phyloP scores from a whole-genome alignment of 2,329 filamentous ascomycete species.

The Dactylellina parvicollis region DNA sequence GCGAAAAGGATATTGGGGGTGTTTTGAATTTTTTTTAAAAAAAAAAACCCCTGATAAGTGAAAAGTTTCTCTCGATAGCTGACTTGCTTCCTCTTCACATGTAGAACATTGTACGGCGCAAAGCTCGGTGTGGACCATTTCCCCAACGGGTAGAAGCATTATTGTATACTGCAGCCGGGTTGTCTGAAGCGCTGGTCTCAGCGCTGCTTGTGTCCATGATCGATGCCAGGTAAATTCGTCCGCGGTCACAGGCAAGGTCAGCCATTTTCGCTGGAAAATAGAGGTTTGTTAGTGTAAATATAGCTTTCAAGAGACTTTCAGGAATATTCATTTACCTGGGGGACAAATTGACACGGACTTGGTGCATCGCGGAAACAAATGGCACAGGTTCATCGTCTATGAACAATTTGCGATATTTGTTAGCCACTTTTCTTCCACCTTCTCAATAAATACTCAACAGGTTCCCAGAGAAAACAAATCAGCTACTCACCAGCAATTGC shows the following conservation, averaged over 20 bases:
- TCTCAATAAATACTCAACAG: conserved; percentile 18
- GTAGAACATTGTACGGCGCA: conserved; percentile 31
- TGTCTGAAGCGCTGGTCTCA: not conserved
- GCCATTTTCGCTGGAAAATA: conserved; percentile 32
- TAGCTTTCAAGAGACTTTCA: not conserved
- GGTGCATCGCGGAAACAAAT: conserved; percentile 85
- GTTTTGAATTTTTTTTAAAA: too few species aligned
- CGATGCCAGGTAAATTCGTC: conserved; percentile 12
- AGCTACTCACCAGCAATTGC: conserved; percentile 26
- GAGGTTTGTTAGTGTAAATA: not conserved
- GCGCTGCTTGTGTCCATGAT: conserved; percentile 26
- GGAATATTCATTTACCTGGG: conserved; percentile 62
- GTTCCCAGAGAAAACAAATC: too few species aligned
- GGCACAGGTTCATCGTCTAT: conserved; percentile 79
- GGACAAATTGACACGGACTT: conserved; percentile 88
- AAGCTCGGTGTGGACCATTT: conserved; percentile 9
- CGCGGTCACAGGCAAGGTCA: conserved; percentile 34
- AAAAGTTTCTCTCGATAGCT: too few species aligned
- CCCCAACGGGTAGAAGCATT: conserved; percentile 18
- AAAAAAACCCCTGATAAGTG: too few species aligned
- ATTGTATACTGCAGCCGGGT: conserved; percentile 1
- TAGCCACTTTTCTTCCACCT: not conserved
- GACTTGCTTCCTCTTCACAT: too few species aligned
- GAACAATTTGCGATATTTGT: not conserved
- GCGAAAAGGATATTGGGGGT: too few species aligned